Evolutionary conservation across 306 rosid genomes (phyloP).

Genomic region (Hylodesmum podocarpum): DNA sequence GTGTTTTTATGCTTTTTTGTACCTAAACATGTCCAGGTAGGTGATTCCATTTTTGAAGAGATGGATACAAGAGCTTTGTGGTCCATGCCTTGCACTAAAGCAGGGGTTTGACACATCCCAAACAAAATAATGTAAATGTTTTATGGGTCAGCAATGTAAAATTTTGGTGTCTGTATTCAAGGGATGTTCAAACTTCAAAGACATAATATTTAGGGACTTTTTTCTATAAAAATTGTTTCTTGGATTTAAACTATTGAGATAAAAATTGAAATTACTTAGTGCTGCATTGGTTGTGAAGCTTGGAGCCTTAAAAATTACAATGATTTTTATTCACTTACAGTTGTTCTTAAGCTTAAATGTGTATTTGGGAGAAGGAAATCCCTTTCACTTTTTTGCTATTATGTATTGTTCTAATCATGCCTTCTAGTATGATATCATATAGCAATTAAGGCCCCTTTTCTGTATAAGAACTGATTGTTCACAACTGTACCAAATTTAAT

Average conservation of each 20-base stretch:
- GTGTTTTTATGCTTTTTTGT: neutral
- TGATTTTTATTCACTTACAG: neutral
- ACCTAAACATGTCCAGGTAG: neutral
- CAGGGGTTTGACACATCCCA: neutral
- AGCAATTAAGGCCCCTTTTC: neutral
- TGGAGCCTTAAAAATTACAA: neutral
- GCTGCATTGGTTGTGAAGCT: neutral
- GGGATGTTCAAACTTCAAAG: neutral
- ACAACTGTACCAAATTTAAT: neutral
- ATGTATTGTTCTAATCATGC: neutral
- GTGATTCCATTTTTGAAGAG: neutral
- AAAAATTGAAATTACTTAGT: neutral
- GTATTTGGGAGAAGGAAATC: neutral
- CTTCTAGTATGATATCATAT: neutral
- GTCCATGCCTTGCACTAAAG: neutral
- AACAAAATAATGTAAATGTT: neutral
- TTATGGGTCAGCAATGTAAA: neutral
- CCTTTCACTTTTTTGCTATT: neutral
- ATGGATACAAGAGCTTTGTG: neutral
- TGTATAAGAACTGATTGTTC: neutral
- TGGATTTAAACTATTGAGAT: neutral
- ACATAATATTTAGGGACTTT: neutral
- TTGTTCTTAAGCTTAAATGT: neutral
- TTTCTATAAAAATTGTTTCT: neutral
- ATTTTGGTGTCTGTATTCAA: neutral